Evolutionary conservation across 1,284 basidiomycete species (phyloP).

Genomic region (Leccinum pachyderme): DNA sequence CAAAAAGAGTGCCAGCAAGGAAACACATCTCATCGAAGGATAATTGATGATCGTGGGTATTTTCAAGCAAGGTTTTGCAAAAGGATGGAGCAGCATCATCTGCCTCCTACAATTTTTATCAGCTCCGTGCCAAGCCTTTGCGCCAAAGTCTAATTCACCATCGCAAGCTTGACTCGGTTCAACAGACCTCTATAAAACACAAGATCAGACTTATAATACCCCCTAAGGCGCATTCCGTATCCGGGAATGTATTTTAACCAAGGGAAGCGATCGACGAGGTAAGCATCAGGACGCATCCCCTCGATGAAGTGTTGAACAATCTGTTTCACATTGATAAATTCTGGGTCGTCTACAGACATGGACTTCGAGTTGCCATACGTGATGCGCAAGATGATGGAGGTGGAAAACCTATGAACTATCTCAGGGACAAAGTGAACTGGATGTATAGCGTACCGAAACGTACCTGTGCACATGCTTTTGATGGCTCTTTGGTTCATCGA

Average conservation of each 20-base stretch:
- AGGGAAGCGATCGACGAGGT: slow-evolving; percentile 59
- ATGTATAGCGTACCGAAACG: background rate
- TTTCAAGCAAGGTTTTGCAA: slow-evolving; percentile 53
- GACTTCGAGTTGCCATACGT: slow-evolving; percentile 58
- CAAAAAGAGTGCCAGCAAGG: slow-evolving; percentile 62
- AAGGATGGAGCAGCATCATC: slow-evolving; percentile 47
- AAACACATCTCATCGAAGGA: slow-evolving; percentile 56
- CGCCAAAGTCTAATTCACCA: slow-evolving; percentile 34
- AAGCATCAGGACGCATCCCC: slow-evolving; percentile 53
- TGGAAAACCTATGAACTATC: slow-evolving; percentile 47
- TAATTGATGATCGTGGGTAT: slow-evolving; percentile 47
- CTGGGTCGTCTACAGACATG: slow-evolving; percentile 53
- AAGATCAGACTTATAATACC: slow-evolving; percentile 55
- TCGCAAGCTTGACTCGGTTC: slow-evolving; percentile 40
- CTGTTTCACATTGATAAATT: slow-evolving; percentile 48
- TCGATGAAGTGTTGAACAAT: slow-evolving; percentile 49
- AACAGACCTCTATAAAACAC: slow-evolving; percentile 51
- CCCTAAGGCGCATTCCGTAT: slow-evolving; percentile 22
- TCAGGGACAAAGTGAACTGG: background rate
- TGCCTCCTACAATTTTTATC: slow-evolving; percentile 19
- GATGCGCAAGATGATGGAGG: slow-evolving; percentile 61
- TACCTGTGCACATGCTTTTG: slow-evolving; percentile 32
- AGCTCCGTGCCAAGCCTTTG: slow-evolving; percentile 6
- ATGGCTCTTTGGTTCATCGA: slow-evolving; percentile 36
- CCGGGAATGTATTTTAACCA: slow-evolving; percentile 43